Evolutionary conservation across 768 basidiomycete species (phyloP).

Genomic region (Tylopilus felleus): DNA sequence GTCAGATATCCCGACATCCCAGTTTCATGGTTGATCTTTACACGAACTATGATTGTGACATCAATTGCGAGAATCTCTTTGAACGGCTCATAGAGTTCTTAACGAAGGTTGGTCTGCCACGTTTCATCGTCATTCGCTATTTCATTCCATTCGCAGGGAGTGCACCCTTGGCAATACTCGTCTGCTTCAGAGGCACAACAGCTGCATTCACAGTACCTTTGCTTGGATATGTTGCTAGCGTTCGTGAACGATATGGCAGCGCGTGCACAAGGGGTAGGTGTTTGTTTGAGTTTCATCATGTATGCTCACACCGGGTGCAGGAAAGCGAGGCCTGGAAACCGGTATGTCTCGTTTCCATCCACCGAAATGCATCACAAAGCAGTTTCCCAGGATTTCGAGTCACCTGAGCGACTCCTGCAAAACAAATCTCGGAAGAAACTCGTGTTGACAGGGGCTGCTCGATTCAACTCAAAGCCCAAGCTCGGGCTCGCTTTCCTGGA

Average conservation of each 20-base stretch:
- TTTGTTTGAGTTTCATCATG: slow-evolving; percentile 3
- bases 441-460: slow-evolving; percentile 74
- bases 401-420: slow-evolving; percentile 55
- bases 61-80: slow-evolving; percentile 94
- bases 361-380: neutral
- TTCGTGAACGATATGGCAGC: slow-evolving; percentile 87
- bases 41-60: slow-evolving; percentile 95
- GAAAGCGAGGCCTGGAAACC: slow-evolving; percentile 56
- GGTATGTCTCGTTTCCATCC: slow-evolving; percentile 38
- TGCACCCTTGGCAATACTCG: slow-evolving; percentile 67
- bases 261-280: slow-evolving; percentile 50
- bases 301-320: slow-evolving; percentile 27
- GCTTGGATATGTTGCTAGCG: slow-evolving; percentile 80
- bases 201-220: slow-evolving; percentile 79
- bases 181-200: slow-evolving; percentile 61
- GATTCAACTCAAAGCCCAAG: slow-evolving; percentile 94
- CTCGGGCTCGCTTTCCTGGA: slow-evolving; percentile 86
- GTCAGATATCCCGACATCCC: slow-evolving; percentile 74
- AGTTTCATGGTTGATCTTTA: slow-evolving; percentile 96
- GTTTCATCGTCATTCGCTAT: neutral
- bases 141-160: slow-evolving; percentile 49
- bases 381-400: slow-evolving; percentile 46
- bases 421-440: slow-evolving; percentile 85
- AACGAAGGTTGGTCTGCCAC: slow-evolving; percentile 58
- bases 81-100: slow-evolving; percentile 86